Conservation (phyloP, 192 early-diverging fungal species). For the Gamsiella multidivaricata region DNA sequence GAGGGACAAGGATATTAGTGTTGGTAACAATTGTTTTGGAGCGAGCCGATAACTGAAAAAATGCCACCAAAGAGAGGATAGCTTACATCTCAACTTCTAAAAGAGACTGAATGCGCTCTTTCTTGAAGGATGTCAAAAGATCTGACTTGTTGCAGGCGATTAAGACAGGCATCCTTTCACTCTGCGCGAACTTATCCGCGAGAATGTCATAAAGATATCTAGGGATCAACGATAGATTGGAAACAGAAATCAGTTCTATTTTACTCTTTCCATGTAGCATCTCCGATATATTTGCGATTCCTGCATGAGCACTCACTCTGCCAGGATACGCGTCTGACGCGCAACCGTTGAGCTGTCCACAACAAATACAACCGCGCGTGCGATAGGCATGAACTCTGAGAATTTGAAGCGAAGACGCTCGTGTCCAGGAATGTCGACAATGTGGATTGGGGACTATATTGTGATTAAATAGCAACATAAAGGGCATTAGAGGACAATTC, state of each 20-base stretch:
- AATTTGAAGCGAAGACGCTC: conserved; percentile 81
- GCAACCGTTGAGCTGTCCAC: conserved; percentile 76
- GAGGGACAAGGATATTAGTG: background rate
- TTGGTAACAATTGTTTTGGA: too few relatives aligned
- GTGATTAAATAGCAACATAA: too few relatives aligned
- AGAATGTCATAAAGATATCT: conserved; percentile 84
- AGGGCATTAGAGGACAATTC: too few relatives aligned
- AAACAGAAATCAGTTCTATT: too few relatives aligned
- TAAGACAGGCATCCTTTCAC: conserved; percentile 70
- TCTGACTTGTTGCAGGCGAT: conserved; percentile 91
- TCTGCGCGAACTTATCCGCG: conserved; percentile 67
- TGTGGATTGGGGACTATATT: conserved; percentile 56
- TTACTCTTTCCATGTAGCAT: too few relatives aligned
- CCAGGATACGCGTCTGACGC: conserved; percentile 64
- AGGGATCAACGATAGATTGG: background rate
- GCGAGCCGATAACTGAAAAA: too few relatives aligned
- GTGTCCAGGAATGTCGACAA: conserved; percentile 93
- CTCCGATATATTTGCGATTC: too few relatives aligned
- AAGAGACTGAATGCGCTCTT: conserved; percentile 68
- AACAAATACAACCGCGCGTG: conserved; percentile 81
- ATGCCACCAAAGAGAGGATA: too few relatives aligned
- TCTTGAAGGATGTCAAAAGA: conserved; percentile 73
- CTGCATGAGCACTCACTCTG: conserved; percentile 76
- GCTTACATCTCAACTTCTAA: conserved; percentile 85
- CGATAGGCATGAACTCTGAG: conserved; percentile 73